phyloP scores from a whole-genome alignment of 2,329 filamentous ascomycete species.

The Talaromyces sp. region DNA sequence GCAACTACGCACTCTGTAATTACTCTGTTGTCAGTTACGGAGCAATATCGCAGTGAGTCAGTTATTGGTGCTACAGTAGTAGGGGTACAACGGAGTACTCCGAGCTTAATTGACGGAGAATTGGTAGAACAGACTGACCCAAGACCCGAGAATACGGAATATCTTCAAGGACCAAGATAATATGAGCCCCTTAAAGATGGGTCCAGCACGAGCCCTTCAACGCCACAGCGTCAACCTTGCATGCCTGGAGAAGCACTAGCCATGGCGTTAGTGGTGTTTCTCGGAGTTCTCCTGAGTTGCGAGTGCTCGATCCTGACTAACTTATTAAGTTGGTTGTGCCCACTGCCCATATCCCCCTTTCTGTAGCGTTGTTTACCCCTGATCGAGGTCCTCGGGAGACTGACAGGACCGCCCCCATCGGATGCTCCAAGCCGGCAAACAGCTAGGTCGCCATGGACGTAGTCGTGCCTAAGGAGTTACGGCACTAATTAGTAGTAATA shows the following conservation, averaged over 20 bases:
- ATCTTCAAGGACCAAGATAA: neutral
- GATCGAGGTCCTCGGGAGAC: neutral
- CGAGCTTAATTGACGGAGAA: neutral
- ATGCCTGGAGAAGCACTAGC: neutral
- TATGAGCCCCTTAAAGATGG: neutral
- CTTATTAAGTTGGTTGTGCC: neutral
- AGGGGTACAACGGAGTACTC: too few species aligned
- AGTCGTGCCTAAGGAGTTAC: neutral
- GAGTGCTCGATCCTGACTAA: neutral
- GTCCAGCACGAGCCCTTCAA: constrained; percentile 8
- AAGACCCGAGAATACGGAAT: neutral
- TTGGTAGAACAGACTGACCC: neutral
- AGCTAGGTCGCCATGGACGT: neutral
- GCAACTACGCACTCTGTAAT: too few species aligned
- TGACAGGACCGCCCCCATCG: neutral
- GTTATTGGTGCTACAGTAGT: too few species aligned
- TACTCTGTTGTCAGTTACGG: too few species aligned
- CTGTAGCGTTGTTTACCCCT: neutral
- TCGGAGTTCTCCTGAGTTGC: neutral
- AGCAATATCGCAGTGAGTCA: too few species aligned
- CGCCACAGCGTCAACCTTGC: constrained; percentile 5
- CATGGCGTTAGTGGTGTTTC: neutral
- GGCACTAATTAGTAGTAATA: neutral
- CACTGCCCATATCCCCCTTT: neutral
- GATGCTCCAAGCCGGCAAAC: neutral